Conservation (phyloP, 1,284 basidiomycete genomes). For the Ceratobasidium theobromae region DNA sequence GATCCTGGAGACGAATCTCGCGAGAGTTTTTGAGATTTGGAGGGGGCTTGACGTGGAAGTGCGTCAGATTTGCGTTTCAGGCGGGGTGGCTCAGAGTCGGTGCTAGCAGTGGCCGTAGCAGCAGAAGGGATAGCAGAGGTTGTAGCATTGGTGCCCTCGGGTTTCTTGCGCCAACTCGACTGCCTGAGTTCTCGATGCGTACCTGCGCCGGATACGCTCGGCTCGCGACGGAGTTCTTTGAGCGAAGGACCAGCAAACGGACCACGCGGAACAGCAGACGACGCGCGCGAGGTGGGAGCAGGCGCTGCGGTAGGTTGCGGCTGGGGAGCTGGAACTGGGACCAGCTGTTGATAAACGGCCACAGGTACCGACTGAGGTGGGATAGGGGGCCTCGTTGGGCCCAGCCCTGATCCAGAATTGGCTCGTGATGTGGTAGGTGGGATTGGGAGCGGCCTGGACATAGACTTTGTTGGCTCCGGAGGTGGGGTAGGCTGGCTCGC, state of each 20-base stretch:
- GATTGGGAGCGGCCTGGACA: neutral
- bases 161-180: conserved; percentile 25
- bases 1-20: neutral
- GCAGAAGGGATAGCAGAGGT: neutral
- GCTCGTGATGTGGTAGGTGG: conserved; percentile 3
- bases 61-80: conserved; percentile 21
- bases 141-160: neutral
- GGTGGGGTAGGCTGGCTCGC: neutral
- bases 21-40: conserved; percentile 31
- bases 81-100: conserved; percentile 2
- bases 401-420: neutral
- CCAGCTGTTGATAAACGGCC: too few relatives aligned
- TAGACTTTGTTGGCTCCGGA: neutral
- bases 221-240: conserved; percentile 23
- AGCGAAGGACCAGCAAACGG: conserved; percentile 22
- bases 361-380: neutral
- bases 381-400: neutral
- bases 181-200: conserved; percentile 20
- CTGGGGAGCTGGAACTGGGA: neutral
- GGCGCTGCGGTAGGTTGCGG: neutral
- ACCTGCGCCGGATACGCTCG: conserved; percentile 20
- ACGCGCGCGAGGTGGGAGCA: neutral
- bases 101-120: neutral
- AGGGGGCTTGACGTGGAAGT: neutral
- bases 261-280: conserved; percentile 5